Evolutionary conservation across 73 alveolate genomes (phyloP), one percentile per base, ranked within the genome.

Genomic region (Breviolum minutum): DNA sequence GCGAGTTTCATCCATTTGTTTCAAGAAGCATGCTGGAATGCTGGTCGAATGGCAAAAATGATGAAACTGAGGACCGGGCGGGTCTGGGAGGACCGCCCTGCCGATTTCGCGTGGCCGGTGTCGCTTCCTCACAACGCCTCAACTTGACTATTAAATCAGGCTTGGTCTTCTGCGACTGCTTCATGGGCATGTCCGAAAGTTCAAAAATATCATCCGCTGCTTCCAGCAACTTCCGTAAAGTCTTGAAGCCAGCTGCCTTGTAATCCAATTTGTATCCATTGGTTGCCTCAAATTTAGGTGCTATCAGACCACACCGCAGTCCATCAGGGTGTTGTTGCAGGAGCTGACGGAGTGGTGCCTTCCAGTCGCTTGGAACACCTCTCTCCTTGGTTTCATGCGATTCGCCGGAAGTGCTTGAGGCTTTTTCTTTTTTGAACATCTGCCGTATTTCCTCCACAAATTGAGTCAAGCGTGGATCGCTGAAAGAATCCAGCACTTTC

Each of bases 171-270:
- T 70, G 80, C 80, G 80, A 8, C 14, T 70, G 40, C 27, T 70
- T 70, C 30, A 17, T 8, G 80, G 27, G 27, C 80, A 70, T 17
- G 30, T 8, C 30, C 14, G 27, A 70, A 9, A 70, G 40, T 70
- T 70, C 80, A 70, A 70, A 70, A 70, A 70, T 70, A 9, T 70
- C 80, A 7, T 8, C 80, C 14, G 14, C 24, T 26, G 80, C 80
- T 17, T 70, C 30, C 27, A 70, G 27, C 6, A 70, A 30, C 80
- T 70, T 70, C 80, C 80, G 80, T 6, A 70, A 17, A 10, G 80
- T 70, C 80, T 70, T 70, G 80, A 70, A 70, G 27, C 80, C 80
- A 70, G 80, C 80, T 70, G 80, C 80, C 27, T 17, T 70, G 80
- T 70, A 70, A 70, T 70, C 80, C 80, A 70, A 70, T 70, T 17